phyloP scores from a whole-genome alignment of 305 asterid species.

The Fraxinus baroniana region DNA sequence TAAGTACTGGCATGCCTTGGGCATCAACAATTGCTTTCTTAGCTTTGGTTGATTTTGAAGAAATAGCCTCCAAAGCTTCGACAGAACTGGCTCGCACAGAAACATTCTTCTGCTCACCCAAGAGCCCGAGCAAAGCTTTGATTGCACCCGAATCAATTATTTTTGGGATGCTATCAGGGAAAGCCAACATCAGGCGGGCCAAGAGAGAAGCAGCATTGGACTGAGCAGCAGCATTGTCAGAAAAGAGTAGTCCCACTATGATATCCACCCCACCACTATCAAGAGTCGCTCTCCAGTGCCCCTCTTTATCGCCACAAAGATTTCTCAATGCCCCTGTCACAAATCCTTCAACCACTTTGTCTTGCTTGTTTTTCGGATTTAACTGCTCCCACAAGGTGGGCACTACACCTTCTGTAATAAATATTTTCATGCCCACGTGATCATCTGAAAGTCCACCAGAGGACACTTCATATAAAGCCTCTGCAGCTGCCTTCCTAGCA shows the following conservation, averaged over 20 bases:
- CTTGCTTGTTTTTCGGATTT: constrained; percentile 50
- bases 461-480: constrained; percentile 70
- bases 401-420: constrained; percentile 82
- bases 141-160: constrained; percentile 69
- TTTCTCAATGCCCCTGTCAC: constrained; percentile 80
- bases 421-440: constrained; percentile 78
- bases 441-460: constrained; percentile 73
- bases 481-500: constrained; percentile 87
- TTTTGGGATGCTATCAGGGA: constrained; percentile 62
- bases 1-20: constrained; percentile 63
- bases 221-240: constrained; percentile 61
- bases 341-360: constrained; percentile 73
- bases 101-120: constrained; percentile 59
- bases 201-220: constrained; percentile 87
- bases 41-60: constrained; percentile 62
- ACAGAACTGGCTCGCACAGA: constrained; percentile 82
- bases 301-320: constrained; percentile 86
- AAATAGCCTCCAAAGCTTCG: constrained; percentile 79
- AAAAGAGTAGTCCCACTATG: constrained; percentile 66
- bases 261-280: constrained; percentile 84
- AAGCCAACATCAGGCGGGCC: constrained; percentile 62
- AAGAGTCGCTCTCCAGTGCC: constrained; percentile 67
- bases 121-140: constrained; percentile 57
- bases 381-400: constrained; percentile 81
- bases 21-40: constrained; percentile 58